Conservation (phyloP, 257 asterid species). For the Salvia rosmarinus region DNA sequence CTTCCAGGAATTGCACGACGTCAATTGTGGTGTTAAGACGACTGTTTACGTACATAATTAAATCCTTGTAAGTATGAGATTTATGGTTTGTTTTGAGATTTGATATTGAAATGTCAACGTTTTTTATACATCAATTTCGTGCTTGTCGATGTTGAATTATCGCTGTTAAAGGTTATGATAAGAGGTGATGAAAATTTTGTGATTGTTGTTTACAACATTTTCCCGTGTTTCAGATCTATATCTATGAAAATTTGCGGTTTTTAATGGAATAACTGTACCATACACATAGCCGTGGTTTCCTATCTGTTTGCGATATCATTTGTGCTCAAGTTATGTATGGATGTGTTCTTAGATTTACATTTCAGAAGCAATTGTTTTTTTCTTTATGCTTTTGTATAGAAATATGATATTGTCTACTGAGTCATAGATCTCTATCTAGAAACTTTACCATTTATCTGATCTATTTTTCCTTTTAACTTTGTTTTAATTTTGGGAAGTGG, state of each 20-base stretch:
- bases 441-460: no score
- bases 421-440: neutral
- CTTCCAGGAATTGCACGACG: slow-evolving; percentile 36
- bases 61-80: slow-evolving; percentile 22
- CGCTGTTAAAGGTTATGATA: neutral
- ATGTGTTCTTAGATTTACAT: neutral
- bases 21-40: slow-evolving; percentile 17
- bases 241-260: neutral
- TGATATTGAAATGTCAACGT: neutral
- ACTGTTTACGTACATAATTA: neutral
- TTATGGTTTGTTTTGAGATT: neutral
- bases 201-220: neutral
- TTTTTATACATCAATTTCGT: neutral
- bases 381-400: neutral
- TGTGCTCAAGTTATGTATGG: neutral
- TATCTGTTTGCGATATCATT: neutral
- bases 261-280: neutral
- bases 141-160: neutral
- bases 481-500: no score
- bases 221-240: slow-evolving; percentile 32
- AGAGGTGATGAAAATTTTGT: neutral
- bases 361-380: neutral
- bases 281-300: neutral
- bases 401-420: neutral
- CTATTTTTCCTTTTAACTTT: no score